Evolutionary conservation across 129 eudicot species (phyloP).

Genomic region (Apium graveolens): DNA sequence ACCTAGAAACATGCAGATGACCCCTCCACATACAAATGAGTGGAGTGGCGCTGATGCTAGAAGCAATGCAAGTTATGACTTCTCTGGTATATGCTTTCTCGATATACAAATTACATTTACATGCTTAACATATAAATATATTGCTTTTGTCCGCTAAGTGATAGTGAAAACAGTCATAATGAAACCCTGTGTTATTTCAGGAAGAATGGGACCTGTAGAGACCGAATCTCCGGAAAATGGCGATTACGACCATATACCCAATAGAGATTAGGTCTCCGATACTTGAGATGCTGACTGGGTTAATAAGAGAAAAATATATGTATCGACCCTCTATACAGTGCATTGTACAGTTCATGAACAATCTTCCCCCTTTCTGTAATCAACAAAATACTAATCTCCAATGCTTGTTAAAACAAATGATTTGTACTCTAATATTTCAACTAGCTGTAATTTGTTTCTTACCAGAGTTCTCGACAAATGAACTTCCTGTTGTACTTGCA

Average conservation of each 20-base stretch:
- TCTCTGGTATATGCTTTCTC: slow-evolving; percentile 28
- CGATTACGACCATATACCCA: slow-evolving; percentile 45
- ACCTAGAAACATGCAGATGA: slow-evolving; percentile 18
- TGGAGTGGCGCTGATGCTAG: slow-evolving; percentile 44
- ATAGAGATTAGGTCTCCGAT: slow-evolving; percentile 19
- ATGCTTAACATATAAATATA: not conserved
- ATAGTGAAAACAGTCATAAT: not conserved
- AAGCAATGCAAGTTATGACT: slow-evolving; percentile 38
- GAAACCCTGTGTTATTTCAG: slow-evolving; percentile 25
- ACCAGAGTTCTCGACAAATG: not conserved
- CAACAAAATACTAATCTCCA: not conserved
- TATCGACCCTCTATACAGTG: not conserved
- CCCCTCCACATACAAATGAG: slow-evolving; percentile 29
- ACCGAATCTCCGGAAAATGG: slow-evolving; percentile 58
- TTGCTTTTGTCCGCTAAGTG: not conserved
- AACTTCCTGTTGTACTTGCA: not conserved
- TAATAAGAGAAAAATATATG: not conserved
- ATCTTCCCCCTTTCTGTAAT: not conserved
- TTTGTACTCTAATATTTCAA: not conserved
- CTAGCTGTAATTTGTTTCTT: not conserved
- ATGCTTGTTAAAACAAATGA: not conserved
- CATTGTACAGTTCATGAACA: not conserved
- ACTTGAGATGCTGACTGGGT: slow-evolving; percentile 1
- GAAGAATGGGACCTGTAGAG: slow-evolving; percentile 40
- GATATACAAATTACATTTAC: not conserved